Base-by-base conservation (phyloP, 768 basidiomycete genomes). In the Amanita fuliginea region DNA sequence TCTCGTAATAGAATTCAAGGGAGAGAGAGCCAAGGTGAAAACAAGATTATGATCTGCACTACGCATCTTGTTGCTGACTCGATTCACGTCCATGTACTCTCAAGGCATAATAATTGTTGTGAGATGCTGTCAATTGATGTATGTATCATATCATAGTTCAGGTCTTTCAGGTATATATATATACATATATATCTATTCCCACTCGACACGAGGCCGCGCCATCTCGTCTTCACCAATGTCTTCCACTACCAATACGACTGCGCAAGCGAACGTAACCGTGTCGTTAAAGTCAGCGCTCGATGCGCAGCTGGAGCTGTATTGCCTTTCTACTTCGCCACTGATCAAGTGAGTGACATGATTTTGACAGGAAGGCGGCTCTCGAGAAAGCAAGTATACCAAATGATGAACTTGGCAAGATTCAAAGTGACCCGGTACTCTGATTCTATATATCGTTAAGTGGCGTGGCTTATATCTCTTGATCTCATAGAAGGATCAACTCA, bases 1-100 rank as follows among this genome's bases (percentile, higher is more conserved):
- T 57, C 54, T 87, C 19, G 77, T 92, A 1, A 67, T 74, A 4
- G 89, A 92, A 62, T 71, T 56, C 55, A 59, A 43, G 33, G 41
- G 24, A 32, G 33, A 43, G 13, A 5, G 43, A 41, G 34, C 42
- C 28, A 61, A 65, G 61, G 59, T 65, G 57, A 62, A 37, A 60
- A 53, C 57, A 58, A 50, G 36, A 28, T 30, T 43, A 43, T 42
- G 18, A 42, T 18, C 10, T 33, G 4, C 39, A 28, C 33, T 26
- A 7, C n/a, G 26, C 9, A 18, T 9, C 28, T 8, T 28, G 26
- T 26, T 6, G 26, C 26, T 26, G 10, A 2, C 14, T 18, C 24
- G 40, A 50, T 19, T 24, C 14, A 43, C 30, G 18, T 5, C 16
- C 40, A 13, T 35, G 41, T 42, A n/a, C 11, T 45, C 28, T 45